Conservation (phyloP, 2,329 filamentous ascomycete genomes). For the Cladosporium sp. region DNA sequence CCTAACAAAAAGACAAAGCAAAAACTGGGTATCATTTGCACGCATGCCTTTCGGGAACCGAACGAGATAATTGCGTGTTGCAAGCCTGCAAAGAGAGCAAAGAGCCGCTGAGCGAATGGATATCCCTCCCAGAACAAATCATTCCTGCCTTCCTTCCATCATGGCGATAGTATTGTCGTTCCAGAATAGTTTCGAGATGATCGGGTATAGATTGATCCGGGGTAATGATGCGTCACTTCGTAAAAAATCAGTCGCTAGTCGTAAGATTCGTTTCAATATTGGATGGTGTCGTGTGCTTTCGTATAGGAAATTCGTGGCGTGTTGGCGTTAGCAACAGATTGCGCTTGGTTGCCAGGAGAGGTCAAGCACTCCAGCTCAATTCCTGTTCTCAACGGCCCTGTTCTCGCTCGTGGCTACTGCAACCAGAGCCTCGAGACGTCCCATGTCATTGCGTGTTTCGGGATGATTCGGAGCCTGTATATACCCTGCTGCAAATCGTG, state of each 20-base stretch:
- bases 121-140: background rate
- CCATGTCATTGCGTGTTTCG: constrained; percentile 46
- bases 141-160: background rate
- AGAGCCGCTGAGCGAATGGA: constrained; percentile 1
- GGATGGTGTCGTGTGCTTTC: background rate
- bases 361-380: background rate
- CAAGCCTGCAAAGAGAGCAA: background rate
- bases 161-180: background rate
- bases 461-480: constrained; percentile 27
- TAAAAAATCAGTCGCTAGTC: background rate
- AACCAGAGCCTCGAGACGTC: constrained; percentile 59
- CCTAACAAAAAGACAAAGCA: background rate
- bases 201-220: background rate
- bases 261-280: background rate
- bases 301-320: too few relatives aligned
- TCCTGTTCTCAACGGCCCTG: constrained; percentile 24
- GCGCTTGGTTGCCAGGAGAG: too few relatives aligned
- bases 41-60: constrained; percentile 4
- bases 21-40: constrained; percentile 12
- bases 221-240: background rate
- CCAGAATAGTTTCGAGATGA: background rate
- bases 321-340: too few relatives aligned
- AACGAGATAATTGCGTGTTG: background rate
- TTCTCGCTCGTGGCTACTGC: constrained; percentile 60
- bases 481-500: constrained; percentile 25